Evolutionary conservation across 129 eudicot genomes (phyloP).

Genomic region (Chrysanthemum makinoi): DNA sequence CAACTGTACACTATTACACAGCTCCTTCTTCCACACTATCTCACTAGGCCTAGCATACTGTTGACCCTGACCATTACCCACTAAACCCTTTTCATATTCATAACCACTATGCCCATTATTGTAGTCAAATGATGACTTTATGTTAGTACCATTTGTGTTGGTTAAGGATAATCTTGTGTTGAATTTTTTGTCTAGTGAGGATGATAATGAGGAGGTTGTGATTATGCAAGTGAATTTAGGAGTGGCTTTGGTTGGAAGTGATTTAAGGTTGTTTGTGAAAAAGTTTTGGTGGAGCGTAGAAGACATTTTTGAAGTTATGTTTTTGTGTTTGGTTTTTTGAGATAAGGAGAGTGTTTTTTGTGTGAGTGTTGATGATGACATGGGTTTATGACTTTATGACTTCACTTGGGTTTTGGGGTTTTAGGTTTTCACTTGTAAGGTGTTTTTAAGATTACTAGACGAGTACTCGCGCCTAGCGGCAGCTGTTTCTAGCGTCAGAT

Average conservation of each 20-base stretch:
- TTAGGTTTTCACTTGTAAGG: neutral
- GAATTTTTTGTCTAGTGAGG: slow-evolving; percentile 14
- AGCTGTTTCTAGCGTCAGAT: no score
- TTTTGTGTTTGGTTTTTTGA: neutral
- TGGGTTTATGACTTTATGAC: neutral
- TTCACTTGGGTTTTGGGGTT: neutral
- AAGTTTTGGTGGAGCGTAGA: slow-evolving; percentile 24
- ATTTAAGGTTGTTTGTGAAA: slow-evolving; percentile 30
- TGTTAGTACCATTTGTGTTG: neutral
- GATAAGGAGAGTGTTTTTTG: slow-evolving; percentile 13
- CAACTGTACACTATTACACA: slow-evolving; percentile 66
- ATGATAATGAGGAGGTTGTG: slow-evolving; percentile 15
- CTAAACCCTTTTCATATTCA: slow-evolving; percentile 37
- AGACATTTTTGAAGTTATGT: slow-evolving; percentile 32
- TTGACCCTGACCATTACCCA: slow-evolving; percentile 25
- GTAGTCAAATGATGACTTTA: slow-evolving; percentile 35
- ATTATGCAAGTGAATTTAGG: slow-evolving; percentile 11
- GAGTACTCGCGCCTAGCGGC: no score
- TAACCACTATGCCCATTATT: slow-evolving; percentile 21
- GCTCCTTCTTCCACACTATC: slow-evolving; percentile 76
- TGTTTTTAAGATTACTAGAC: no score
- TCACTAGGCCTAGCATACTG: slow-evolving; percentile 66
- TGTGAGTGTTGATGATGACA: neutral
- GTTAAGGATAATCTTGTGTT: slow-evolving; percentile 18
- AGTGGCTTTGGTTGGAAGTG: slow-evolving; percentile 18